Evolutionary conservation across 2,329 filamentous ascomycete species (phyloP).

Genomic region (Kalmusia sp.): DNA sequence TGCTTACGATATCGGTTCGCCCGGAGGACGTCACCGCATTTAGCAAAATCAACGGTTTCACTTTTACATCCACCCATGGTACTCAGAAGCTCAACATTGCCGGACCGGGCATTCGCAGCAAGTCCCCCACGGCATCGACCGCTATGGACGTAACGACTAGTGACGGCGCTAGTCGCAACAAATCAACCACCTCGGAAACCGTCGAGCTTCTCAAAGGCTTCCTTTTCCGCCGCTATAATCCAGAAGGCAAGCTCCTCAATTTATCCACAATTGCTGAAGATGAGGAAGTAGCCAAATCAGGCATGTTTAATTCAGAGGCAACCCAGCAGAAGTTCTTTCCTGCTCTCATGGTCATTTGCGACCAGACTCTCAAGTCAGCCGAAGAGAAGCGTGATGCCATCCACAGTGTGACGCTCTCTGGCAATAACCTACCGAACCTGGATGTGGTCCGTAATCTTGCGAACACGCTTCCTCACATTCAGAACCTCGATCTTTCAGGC

Average conservation of each 20-base stretch:
- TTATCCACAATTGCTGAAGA: conserved; percentile 81
- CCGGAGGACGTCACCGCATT: conserved; percentile 43
- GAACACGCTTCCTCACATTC: conserved; percentile 81
- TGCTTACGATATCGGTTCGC: conserved; percentile 47
- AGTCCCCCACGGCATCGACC: conserved; percentile 13
- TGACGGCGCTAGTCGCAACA: background rate
- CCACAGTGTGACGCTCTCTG: conserved; percentile 79
- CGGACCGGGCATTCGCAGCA: conserved; percentile 22
- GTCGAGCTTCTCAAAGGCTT: conserved; percentile 74
- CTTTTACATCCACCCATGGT: conserved; percentile 43
- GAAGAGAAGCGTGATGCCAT: conserved; percentile 80
- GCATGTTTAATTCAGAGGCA: conserved; percentile 75
- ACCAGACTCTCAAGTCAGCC: conserved; percentile 74
- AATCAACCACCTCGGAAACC: conserved; percentile 11
- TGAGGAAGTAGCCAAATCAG: conserved; percentile 72
- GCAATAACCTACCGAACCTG: conserved; percentile 79
- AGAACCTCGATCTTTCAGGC: conserved; percentile 86
- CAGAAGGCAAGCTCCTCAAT: conserved; percentile 76
- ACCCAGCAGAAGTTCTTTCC: conserved; percentile 88
- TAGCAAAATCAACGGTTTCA: conserved; percentile 49
- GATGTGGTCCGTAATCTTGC: conserved; percentile 76
- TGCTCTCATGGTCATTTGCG: conserved; percentile 86
- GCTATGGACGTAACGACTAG: conserved; percentile 13
- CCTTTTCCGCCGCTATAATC: conserved; percentile 76
- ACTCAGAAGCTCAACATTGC: conserved; percentile 34